Percentiles rank a stretch among this genome's conserved stretches.
phyloP scores from a whole-genome alignment of 345 rosid genomes.

The Hevea brasiliensis region DNA sequence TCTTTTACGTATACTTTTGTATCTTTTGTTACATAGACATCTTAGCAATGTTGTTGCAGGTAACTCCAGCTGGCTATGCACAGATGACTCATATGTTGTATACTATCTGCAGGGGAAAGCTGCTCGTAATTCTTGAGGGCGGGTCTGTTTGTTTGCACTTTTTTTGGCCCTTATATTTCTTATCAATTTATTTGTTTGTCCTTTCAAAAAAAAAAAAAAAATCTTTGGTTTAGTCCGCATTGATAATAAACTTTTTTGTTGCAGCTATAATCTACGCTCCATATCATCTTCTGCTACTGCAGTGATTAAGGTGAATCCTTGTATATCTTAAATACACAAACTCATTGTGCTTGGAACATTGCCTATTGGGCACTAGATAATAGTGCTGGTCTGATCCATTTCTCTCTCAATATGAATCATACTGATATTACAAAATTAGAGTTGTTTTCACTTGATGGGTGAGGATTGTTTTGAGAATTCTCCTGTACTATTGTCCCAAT shows the following conservation, averaged over 20 bases:
- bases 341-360: conserved; percentile 4
- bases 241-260: conserved; percentile 11
- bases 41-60: conserved; percentile 35
- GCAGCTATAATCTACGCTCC: conserved; percentile 96
- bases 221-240: not conserved
- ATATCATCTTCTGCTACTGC: conserved; percentile 94
- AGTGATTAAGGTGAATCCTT: conserved; percentile 73
- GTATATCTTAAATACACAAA: conserved; percentile 1
- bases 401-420: not conserved
- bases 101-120: conserved; percentile 65
- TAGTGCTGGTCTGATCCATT: not conserved
- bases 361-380: not conserved
- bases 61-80: conserved; percentile 89
- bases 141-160: conserved; percentile 48
- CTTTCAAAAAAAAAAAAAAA: no score
- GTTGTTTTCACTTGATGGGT: not conserved
- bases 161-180: conserved; percentile 9
- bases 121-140: conserved; percentile 97
- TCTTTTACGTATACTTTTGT: not conserved
- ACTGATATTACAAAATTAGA: not conserved
- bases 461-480: not conserved
- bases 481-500: not conserved
- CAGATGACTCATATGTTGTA: conserved; percentile 76
- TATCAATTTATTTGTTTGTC: not conserved
- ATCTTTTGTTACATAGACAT: not conserved